Percentiles rank a stretch among this genome's conserved stretches.
phyloP scores from a whole-genome alignment of 2,329 filamentous ascomycete species.

The Cercospora sesami region DNA sequence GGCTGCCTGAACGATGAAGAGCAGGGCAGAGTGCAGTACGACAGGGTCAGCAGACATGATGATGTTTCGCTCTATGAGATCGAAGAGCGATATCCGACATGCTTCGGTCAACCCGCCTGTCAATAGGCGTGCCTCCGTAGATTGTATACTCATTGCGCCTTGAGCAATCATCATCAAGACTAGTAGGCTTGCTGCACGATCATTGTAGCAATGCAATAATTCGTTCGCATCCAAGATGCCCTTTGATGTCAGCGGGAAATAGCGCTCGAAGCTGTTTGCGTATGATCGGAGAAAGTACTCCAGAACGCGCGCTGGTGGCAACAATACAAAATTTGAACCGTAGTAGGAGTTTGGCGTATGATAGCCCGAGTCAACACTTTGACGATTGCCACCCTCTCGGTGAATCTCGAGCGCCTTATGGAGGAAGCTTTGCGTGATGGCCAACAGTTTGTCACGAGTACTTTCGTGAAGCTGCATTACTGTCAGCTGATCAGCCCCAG shows the following conservation, averaged over 20 bases:
- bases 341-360: constrained; percentile 52
- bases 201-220: constrained; percentile 62
- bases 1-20: constrained; percentile 67
- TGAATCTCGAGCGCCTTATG: constrained; percentile 71
- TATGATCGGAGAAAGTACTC: constrained; percentile 68
- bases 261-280: constrained; percentile 64
- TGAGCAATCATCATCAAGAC: constrained; percentile 72
- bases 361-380: constrained; percentile 22
- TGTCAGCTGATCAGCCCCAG: constrained; percentile 48
- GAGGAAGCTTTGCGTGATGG: constrained; percentile 68
- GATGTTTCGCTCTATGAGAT: constrained; percentile 70
- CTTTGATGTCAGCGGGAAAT: constrained; percentile 63
- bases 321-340: constrained; percentile 62
- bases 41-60: constrained; percentile 66
- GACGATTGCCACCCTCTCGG: constrained; percentile 43
- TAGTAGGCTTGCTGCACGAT: constrained; percentile 64
- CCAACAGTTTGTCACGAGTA: constrained; percentile 68
- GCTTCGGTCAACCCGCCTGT: constrained; percentile 68
- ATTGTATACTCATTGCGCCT: constrained; percentile 66
- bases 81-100: constrained; percentile 70
- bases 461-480: constrained; percentile 54
- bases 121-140: constrained; percentile 64
- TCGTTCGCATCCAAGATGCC: constrained; percentile 66
- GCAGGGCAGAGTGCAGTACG: constrained; percentile 64
- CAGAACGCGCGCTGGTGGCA: constrained; percentile 65